Evolutionary conservation across 306 rosid species (phyloP), one percentile per base, ranked within the genome.

Genomic region (Lathyrus sativus): DNA sequence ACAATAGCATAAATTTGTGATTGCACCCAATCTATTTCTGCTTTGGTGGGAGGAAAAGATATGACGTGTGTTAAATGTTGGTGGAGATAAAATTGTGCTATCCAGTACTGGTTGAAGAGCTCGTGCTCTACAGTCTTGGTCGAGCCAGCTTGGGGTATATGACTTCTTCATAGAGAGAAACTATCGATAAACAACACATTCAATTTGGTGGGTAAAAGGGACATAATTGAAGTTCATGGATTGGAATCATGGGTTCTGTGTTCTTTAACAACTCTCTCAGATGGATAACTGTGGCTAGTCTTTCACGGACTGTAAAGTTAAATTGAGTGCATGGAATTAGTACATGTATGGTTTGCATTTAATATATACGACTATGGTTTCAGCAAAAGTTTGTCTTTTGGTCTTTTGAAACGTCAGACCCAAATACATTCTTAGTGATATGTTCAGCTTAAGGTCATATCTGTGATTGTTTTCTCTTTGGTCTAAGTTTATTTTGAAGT

Each of bases 401-500:
- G 22, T 19, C 22, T 19, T 19, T 19, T 19, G 22, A 0, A 19
- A 19, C 1, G 22, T 19, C 22, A 19, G 22, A 19, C 22, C 22
- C 22, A 19, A 62, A 39, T 42, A 62, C 17, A 31, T 31, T 28
- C 59, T 4, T 26, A 31, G 62, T 24, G 60, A 55, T 10, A 68
- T 54, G 18, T 48, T 49, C 29, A 62, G 54, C 31, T 15, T 74
- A 22, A n/a, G 31, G 26, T 50, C 62, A 5, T 61, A 19, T 37
- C 10, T 59, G 22, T 18, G 26, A 7, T 62, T 67, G 46, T 41
- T 18, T 53, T 18, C 59, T 17, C 64, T 19, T 51, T 65, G 62
- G 63, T 51, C 28, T 75, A 41, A 42, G 67, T 44, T 10, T 63
- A 51, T n/a, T 59, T 45, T 74, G 45, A 55, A 74, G 69, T 74